These are phyloP conservation scores for Alternaria arborescens DNA, from an alignment of 2,329 filamentous ascomycete genomes.

Conservation along the genomic window DNA sequence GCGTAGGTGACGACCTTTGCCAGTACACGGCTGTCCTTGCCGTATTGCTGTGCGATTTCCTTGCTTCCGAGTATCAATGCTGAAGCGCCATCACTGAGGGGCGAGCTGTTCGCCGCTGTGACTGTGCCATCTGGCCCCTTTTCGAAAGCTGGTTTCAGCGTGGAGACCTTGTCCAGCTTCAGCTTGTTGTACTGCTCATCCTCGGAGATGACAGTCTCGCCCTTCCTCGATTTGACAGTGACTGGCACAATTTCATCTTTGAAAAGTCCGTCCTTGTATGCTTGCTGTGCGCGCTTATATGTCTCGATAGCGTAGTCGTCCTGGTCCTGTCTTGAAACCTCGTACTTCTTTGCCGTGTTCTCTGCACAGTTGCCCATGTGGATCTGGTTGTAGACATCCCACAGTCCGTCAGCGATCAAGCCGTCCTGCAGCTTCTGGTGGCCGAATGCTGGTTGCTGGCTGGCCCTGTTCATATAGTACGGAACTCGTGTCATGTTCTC, in stretches of 20 bases:
- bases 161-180: conserved; percentile 84
- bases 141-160: conserved; percentile 89
- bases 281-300: conserved; percentile 88
- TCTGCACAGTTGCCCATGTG: conserved; percentile 99
- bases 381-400: conserved; percentile 95
- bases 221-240: conserved; percentile 83
- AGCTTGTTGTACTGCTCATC: conserved; percentile 92
- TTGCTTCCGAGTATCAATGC: conserved; percentile 86
- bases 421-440: conserved; percentile 90
- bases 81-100: conserved; percentile 92
- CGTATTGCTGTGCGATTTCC: conserved; percentile 81
- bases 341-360: conserved; percentile 87
- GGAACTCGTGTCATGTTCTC: conserved; percentile 97
- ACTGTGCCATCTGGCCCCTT: conserved; percentile 90
- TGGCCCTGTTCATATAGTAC: conserved; percentile 87
- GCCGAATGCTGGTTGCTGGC: conserved; percentile 83
- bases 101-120: conserved; percentile 93
- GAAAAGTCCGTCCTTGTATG: conserved; percentile 85
- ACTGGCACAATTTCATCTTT: conserved; percentile 90
- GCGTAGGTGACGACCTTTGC: conserved; percentile 85
- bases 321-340: conserved; percentile 83
- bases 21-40: conserved; percentile 79
- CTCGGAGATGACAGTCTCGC: conserved; percentile 74
- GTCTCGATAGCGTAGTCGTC: conserved; percentile 90
- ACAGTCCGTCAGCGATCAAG: conserved; percentile 91